phyloP scores from a whole-genome alignment of 2,329 filamentous ascomycete species.

The Xylaria digitata region DNA sequence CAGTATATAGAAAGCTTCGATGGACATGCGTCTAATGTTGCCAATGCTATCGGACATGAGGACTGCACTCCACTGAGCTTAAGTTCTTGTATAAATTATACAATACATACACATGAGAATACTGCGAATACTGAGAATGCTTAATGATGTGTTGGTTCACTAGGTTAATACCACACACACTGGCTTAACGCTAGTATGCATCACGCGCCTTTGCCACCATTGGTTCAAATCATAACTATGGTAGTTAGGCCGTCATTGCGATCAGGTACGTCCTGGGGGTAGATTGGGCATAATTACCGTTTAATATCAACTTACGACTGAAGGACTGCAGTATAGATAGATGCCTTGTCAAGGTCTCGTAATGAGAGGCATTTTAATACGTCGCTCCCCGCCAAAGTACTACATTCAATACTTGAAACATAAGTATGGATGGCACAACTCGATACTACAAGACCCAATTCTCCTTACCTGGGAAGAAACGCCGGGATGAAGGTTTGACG shows the following conservation, averaged over 20 bases:
- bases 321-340: background rate
- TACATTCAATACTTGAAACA: constrained; percentile 2
- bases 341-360: background rate
- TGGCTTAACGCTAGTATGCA: constrained; percentile 8
- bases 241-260: background rate
- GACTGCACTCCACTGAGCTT: constrained; percentile 15
- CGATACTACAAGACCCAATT: background rate
- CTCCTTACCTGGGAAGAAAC: constrained; percentile 19
- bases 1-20: constrained; percentile 43
- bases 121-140: background rate
- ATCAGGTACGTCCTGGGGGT: background rate
- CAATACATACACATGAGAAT: constrained; percentile 10
- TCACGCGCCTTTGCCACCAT: constrained; percentile 5
- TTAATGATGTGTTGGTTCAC: background rate
- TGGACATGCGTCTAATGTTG: constrained; percentile 18
- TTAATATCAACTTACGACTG: background rate
- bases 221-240: constrained; percentile 3
- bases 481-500: constrained; percentile 46
- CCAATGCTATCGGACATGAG: constrained; percentile 22
- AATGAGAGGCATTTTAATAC: background rate
- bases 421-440: background rate
- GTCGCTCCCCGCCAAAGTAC: background rate
- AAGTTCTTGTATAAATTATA: constrained; percentile 34
- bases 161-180: background rate
- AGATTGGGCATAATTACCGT: constrained; percentile 4